Evolutionary conservation across 441 rosid genomes (phyloP).

Genomic region (Jatropha multifida): DNA sequence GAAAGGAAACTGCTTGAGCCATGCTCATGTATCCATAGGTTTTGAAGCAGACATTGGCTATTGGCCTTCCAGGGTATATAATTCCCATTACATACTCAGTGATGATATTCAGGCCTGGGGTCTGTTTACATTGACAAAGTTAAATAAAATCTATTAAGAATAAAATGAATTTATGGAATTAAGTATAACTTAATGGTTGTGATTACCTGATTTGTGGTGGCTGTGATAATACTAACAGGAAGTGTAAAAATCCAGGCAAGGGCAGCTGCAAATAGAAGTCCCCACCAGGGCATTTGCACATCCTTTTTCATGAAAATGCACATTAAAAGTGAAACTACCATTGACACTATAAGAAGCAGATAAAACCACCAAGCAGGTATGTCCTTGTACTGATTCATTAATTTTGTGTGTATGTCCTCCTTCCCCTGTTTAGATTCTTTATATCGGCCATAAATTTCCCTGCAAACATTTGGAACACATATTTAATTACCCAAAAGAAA

Average conservation of each 20-base stretch:
- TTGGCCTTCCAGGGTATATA: slow-evolving; percentile 51
- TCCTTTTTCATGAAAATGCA: slow-evolving; percentile 34
- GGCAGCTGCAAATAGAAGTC: slow-evolving; percentile 37
- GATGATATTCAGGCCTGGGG: slow-evolving; percentile 57
- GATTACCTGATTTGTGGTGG: slow-evolving; percentile 45
- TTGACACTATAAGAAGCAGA: slow-evolving; percentile 26
- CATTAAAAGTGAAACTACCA: slow-evolving; percentile 30
- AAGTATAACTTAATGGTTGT: background rate
- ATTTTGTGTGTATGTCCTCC: slow-evolving; percentile 38
- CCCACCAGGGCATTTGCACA: slow-evolving; percentile 54
- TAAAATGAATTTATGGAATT: background rate
- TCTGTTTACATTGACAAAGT: slow-evolving; percentile 27
- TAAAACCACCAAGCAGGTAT: slow-evolving; percentile 49
- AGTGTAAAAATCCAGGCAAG: slow-evolving; percentile 42
- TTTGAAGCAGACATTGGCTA: slow-evolving; percentile 64
- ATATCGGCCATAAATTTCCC: slow-evolving; percentile 38
- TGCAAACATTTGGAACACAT: slow-evolving; percentile 3
- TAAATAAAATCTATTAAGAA: background rate
- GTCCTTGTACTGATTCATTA: slow-evolving; percentile 38
- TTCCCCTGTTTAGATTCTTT: slow-evolving; percentile 31
- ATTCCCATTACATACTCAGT: slow-evolving; percentile 56
- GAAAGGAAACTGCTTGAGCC: slow-evolving; percentile 58
- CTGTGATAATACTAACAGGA: slow-evolving; percentile 44
- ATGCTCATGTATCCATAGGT: slow-evolving; percentile 66
- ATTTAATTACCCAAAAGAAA: background rate